Percentiles rank a stretch among this genome's conserved stretches.
phyloP scores from a whole-genome alignment of 2,329 filamentous ascomycete species.

The Byssothecium circinans region DNA sequence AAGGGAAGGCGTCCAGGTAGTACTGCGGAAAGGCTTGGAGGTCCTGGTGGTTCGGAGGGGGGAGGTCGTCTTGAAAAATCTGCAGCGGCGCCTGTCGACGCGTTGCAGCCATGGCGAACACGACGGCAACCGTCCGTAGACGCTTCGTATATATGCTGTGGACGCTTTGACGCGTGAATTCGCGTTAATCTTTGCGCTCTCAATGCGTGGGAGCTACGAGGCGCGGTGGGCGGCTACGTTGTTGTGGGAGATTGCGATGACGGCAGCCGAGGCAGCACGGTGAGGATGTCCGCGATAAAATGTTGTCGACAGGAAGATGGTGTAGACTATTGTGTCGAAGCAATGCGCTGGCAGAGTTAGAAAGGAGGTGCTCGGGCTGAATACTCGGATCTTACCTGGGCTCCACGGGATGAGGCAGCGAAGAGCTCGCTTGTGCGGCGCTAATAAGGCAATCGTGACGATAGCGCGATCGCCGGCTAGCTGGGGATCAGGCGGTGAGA shows the following conservation, averaged over 20 bases:
- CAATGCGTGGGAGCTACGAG: conserved; percentile 22
- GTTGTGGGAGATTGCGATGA: conserved; percentile 40
- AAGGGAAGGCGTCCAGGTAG: conserved; percentile 50
- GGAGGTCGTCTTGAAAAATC: conserved; percentile 60
- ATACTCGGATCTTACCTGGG: conserved; percentile 31
- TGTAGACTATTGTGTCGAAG: too few species aligned
- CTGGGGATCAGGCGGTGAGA: conserved; percentile 10
- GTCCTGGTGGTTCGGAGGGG: conserved; percentile 46
- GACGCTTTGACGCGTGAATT: conserved; percentile 45
- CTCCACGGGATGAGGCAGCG: conserved; percentile 33
- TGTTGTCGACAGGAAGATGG: conserved; percentile 5
- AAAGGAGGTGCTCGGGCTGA: conserved; percentile 25
- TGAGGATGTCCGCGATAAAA: conserved; percentile 19
- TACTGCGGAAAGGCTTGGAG: conserved; percentile 54
- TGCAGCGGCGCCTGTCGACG: conserved; percentile 59
- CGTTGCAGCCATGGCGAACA: conserved; percentile 55
- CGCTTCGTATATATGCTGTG: conserved; percentile 32
- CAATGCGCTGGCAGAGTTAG: conserved; percentile 13
- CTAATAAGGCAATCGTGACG: conserved; percentile 36
- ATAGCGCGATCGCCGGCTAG: conserved; percentile 9
- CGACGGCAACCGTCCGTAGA: conserved; percentile 25
- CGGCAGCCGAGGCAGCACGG: conserved; percentile 24
- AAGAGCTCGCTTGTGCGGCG: conserved; percentile 35
- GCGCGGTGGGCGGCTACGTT: conserved; percentile 29
- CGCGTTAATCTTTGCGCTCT: conserved; percentile 37